These are phyloP conservation scores for Aspergillus conjunctus DNA, from an alignment of 495 filamentous ascomycete species.

Conservation along the genomic window DNA sequence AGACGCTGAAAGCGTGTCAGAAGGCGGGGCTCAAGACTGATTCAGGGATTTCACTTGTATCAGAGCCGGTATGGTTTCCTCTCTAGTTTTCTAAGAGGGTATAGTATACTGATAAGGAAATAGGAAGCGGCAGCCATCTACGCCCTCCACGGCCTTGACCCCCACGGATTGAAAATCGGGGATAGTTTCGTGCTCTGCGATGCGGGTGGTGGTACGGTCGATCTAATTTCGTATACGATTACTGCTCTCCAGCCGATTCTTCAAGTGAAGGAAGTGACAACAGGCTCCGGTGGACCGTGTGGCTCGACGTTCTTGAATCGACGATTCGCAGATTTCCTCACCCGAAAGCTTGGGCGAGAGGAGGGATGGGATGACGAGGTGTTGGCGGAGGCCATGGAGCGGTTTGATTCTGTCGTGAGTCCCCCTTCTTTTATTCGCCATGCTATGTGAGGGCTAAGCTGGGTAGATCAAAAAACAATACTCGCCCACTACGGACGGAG, in stretches of 20 bases:
- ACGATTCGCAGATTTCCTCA: conserved; percentile 67
- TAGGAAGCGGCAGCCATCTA: conserved; percentile 78
- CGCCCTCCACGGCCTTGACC: conserved; percentile 64
- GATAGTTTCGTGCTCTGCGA: conserved; percentile 78
- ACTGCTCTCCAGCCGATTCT: conserved; percentile 38
- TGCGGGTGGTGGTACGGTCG: conserved; percentile 76
- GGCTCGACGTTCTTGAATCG: conserved; percentile 73
- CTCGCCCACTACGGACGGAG: conserved; percentile 19
- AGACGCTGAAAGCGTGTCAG: conserved; percentile 15
- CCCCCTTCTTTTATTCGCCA: not conserved
- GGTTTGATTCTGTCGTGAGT: conserved; percentile 25
- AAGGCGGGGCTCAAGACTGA: conserved; percentile 2
- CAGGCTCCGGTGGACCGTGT: conserved; percentile 64
- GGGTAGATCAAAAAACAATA: conserved; percentile 20
- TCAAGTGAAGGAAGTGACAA: conserved; percentile 63
- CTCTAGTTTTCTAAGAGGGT: conserved; percentile 34
- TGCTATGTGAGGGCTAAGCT: not conserved
- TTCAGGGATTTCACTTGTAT: not conserved
- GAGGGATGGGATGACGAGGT: conserved; percentile 28
- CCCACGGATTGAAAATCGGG: conserved; percentile 60
- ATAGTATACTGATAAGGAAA: conserved; percentile 64
- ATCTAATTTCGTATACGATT: conserved; percentile 59
- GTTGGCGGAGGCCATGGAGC: conserved; percentile 23
- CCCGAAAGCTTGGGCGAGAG: conserved; percentile 45
- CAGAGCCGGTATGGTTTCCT: conserved; percentile 10